Percentiles rank a stretch among this genome's conserved stretches.
These are phyloP conservation scores for Thyridium curvatum DNA, from an alignment of 2,329 filamentous ascomycete species.

Conservation along the genomic window DNA sequence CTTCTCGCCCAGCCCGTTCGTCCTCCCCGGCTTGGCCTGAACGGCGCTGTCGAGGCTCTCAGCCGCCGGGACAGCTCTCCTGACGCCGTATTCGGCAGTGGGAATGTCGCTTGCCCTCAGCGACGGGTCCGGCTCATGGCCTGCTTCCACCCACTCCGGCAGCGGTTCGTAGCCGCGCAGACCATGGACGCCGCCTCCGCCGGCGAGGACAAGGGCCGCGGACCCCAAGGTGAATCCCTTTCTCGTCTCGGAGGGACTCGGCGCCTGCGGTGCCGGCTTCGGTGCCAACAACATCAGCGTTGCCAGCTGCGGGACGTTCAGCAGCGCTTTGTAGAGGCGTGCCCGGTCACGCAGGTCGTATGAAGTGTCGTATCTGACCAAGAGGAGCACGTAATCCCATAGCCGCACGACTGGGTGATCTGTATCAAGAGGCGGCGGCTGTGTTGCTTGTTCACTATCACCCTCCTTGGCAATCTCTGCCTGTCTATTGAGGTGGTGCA, in stretches of 20 bases:
- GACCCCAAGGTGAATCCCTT: slow-evolving; percentile 76
- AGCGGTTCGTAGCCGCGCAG: slow-evolving; percentile 73
- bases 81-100: slow-evolving; percentile 30
- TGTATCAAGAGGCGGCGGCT: slow-evolving; percentile 28
- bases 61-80: slow-evolving; percentile 47
- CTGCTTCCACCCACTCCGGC: slow-evolving; percentile 78
- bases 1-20: slow-evolving; percentile 46
- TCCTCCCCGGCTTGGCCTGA: slow-evolving; percentile 28
- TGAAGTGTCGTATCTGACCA: slow-evolving; percentile 88
- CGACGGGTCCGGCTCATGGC: slow-evolving; percentile 70
- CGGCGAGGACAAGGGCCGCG: slow-evolving; percentile 76
- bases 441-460: slow-evolving; percentile 18
- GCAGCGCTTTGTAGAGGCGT: slow-evolving; percentile 78
- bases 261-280: slow-evolving; percentile 86
- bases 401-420: slow-evolving; percentile 68
- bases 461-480: slow-evolving; percentile 19
- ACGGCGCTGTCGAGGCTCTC: slow-evolving; percentile 57
- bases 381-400: slow-evolving; percentile 77
- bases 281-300: slow-evolving; percentile 86
- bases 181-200: slow-evolving; percentile 65
- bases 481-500: slow-evolving; percentile 71
- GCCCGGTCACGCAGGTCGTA: slow-evolving; percentile 92
- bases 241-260: slow-evolving; percentile 79
- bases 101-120: slow-evolving; percentile 53
- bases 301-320: slow-evolving; percentile 79